A percentile compares a stretch with the other conserved stretches of the same genome.
Conservation (phyloP, 2,329 filamentous ascomycete genomes). For the Phaeosphaeriaceae sp. region DNA sequence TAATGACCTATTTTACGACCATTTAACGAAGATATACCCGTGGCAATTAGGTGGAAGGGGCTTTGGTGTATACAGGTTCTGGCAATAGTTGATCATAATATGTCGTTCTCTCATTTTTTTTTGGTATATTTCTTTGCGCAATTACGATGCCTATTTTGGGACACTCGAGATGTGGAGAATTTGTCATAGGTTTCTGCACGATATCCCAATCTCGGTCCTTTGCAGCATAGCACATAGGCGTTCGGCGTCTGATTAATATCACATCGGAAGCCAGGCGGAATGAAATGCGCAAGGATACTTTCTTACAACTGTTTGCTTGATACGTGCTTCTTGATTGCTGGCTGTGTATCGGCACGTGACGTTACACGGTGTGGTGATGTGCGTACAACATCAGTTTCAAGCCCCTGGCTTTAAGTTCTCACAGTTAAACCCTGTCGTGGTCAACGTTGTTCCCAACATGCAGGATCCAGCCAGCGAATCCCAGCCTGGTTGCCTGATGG, state of each 20-base stretch:
- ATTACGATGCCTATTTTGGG: constrained; percentile 22
- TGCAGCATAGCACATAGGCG: constrained; percentile 13
- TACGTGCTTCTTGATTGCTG: constrained; percentile 10
- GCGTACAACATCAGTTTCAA: constrained; percentile 10
- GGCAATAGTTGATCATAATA: constrained; percentile 27
- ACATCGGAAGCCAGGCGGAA: too few relatives aligned
- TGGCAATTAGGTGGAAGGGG: constrained; percentile 13
- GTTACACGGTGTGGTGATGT: constrained; percentile 9
- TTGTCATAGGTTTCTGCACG: constrained; percentile 25
- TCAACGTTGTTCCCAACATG: background rate
- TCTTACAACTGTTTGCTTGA: background rate
- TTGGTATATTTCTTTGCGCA: constrained; percentile 32
- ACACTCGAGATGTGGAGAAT: constrained; percentile 15
- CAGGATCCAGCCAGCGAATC: background rate
- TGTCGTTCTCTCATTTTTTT: constrained; percentile 14
- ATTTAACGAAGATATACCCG: constrained; percentile 13
- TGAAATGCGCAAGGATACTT: background rate
- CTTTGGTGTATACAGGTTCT: constrained; percentile 16
- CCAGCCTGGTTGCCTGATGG: background rate
- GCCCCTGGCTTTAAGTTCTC: constrained; percentile 1
- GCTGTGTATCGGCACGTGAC: constrained; percentile 8
- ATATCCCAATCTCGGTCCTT: constrained; percentile 21
- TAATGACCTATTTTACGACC: constrained; percentile 15
- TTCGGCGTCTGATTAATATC: background rate
- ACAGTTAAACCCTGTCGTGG: background rate